A percentile compares a stretch with the other conserved stretches of the same genome.
Conservation (phyloP, 495 filamentous ascomycete species). For the Geoglossum glabrum region DNA sequence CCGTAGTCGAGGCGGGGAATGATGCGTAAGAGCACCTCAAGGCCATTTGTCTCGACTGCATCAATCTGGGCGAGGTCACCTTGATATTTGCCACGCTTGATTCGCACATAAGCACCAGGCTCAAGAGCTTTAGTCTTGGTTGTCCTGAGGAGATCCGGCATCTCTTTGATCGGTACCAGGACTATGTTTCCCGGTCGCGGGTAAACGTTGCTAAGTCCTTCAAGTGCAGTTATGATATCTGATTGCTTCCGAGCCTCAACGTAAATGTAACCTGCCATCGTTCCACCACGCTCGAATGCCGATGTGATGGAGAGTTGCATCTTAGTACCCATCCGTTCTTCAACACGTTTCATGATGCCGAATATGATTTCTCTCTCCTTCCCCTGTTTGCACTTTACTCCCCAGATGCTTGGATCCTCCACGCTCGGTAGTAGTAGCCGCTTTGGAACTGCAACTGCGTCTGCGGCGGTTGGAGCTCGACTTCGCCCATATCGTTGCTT, state of each 20-base stretch:
- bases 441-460: conserved; percentile 50
- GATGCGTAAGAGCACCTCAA: conserved; percentile 66
- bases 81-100: conserved; percentile 65
- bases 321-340: conserved; percentile 52
- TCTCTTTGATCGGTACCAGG: conserved; percentile 87
- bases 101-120: conserved; percentile 78
- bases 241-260: conserved; percentile 73
- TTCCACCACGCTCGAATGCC: conserved; percentile 71
- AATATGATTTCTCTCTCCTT: conserved; percentile 86
- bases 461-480: conserved; percentile 29
- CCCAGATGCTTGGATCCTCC: conserved; percentile 92
- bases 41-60: conserved; percentile 79
- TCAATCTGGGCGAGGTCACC: conserved; percentile 86
- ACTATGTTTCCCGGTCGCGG: conserved; percentile 59
- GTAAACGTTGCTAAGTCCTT: conserved; percentile 71
- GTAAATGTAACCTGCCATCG: conserved; percentile 89
- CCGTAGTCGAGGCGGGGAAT: conserved; percentile 90
- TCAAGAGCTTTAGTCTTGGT: conserved; percentile 69
- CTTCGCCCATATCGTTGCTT: conserved; percentile 62
- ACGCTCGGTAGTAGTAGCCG: conserved; percentile 79
- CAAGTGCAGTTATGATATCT: conserved; percentile 61
- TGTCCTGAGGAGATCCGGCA: conserved; percentile 85
- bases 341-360: conserved; percentile 66
- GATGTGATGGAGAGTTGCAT: conserved; percentile 61
- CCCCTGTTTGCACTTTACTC: conserved; percentile 74